Conservation (phyloP, 2,329 filamentous ascomycete species). For the Trichoderma sp. region DNA sequence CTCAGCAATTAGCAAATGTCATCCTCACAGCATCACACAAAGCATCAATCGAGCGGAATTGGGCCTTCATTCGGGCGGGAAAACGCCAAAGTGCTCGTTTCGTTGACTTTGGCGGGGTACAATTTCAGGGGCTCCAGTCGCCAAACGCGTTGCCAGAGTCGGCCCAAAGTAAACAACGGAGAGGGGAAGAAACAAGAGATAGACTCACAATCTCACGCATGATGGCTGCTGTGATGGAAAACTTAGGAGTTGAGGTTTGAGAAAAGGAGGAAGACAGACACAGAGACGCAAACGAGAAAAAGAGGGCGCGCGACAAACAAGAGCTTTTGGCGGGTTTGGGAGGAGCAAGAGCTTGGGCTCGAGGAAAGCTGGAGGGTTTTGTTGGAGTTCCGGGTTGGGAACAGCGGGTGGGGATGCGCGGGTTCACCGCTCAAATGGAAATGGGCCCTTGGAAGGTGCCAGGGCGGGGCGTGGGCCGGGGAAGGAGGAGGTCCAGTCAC, state of each 20-base stretch:
- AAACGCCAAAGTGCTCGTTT: constrained; percentile 6
- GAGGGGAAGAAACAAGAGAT: neutral
- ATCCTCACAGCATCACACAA: neutral
- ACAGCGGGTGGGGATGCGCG: constrained; percentile 16
- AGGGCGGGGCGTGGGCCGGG: constrained; percentile 14
- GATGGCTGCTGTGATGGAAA: constrained; percentile 43
- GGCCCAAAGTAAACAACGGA: constrained; percentile 18
- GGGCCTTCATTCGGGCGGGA: neutral
- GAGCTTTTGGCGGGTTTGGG: constrained; percentile 38
- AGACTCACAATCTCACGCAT: constrained; percentile 71
- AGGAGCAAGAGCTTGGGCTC: constrained; percentile 26
- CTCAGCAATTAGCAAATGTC: constrained; percentile 56
- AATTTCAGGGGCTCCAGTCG: constrained; percentile 44
- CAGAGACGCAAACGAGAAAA: constrained; percentile 19
- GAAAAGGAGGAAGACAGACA: constrained; percentile 19
- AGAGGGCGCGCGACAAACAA: constrained; percentile 37
- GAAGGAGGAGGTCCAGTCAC: constrained; percentile 5
- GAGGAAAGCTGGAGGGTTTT: constrained; percentile 25
- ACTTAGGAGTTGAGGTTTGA: constrained; percentile 28
- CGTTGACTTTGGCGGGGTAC: constrained; percentile 34
- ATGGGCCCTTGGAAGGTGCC: constrained; percentile 29
- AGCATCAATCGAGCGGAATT: constrained; percentile 8
- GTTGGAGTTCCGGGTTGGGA: constrained; percentile 13
- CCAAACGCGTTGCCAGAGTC: constrained; percentile 44
- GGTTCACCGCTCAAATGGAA: constrained; percentile 35